These are phyloP conservation scores for Edaphochlamys debaryana DNA, from an alignment of 139 green algal species.

Conservation along the genomic window DNA sequence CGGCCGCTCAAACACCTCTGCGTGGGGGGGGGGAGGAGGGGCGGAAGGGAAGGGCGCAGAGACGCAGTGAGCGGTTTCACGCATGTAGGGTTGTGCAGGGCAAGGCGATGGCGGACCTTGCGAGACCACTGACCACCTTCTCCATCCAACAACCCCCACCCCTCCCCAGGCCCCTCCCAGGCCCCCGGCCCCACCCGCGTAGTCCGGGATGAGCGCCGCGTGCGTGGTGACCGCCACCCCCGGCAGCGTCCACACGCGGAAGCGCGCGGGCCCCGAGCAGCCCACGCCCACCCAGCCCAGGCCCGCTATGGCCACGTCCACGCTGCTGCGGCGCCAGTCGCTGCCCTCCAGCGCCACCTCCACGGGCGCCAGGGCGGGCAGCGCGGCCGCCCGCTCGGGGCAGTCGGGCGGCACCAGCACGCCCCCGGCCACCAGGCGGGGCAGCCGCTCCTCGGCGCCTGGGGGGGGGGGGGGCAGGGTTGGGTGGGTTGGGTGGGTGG, in stretches of 20 bases:
- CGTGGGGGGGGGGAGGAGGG: too few relatives aligned
- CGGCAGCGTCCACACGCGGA: constrained; percentile 86
- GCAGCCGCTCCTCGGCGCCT: constrained; percentile 70
- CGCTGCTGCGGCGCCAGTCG: constrained; percentile 49
- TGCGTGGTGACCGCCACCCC: constrained; percentile 86
- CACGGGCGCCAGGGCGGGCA: constrained; percentile 51
- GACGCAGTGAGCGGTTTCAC: neutral
- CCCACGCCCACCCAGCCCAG: constrained; percentile 94
- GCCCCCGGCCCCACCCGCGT: constrained; percentile 24
- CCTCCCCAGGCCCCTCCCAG: too few relatives aligned
- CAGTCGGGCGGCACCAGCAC: constrained; percentile 75
- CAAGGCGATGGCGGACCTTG: neutral
- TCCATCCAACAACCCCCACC: neutral
- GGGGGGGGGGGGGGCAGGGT: too few relatives aligned
- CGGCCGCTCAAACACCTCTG: constrained; percentile 79
- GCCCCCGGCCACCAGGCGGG: constrained; percentile 69
- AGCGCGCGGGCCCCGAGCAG: constrained; percentile 70
- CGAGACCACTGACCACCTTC: neutral
- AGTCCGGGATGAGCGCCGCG: constrained; percentile 88
- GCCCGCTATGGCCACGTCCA: constrained; percentile 77
- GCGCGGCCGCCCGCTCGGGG: constrained; percentile 43
- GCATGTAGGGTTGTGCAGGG: neutral
- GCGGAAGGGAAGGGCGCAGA: too few relatives aligned
- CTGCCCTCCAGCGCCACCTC: constrained; percentile 65
- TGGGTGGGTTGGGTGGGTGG: too few relatives aligned